Conservation (phyloP, 192 early-diverging fungal genomes). For the Backusella parvicylindrica region DNA sequence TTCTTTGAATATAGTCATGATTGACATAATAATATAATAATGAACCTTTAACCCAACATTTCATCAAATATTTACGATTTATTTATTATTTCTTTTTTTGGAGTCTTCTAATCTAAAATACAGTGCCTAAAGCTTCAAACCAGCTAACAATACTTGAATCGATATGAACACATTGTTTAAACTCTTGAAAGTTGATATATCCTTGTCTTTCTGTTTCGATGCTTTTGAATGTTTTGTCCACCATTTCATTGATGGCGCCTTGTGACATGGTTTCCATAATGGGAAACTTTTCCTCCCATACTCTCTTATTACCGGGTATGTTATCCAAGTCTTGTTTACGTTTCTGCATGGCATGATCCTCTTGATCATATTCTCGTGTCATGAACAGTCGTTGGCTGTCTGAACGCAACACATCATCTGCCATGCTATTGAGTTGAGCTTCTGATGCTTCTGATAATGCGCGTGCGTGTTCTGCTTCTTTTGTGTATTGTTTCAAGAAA, state of each 20-base stretch:
- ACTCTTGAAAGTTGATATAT: conserved; percentile 77
- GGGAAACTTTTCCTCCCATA: conserved; percentile 63
- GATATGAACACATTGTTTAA: conserved; percentile 68
- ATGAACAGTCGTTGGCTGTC: background rate
- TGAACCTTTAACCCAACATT: no score
- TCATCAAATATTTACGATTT: background rate
- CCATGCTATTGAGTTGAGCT: background rate
- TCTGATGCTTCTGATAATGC: background rate
- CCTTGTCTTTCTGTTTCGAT: conserved; percentile 56
- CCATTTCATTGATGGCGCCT: conserved; percentile 93
- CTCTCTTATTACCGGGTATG: conserved; percentile 12
- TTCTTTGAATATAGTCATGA: background rate
- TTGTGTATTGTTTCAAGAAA: conserved; percentile 15
- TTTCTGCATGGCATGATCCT: background rate
- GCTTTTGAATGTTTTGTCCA: conserved; percentile 77
- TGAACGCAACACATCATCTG: background rate
- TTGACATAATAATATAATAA: no score
- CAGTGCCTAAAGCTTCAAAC: conserved; percentile 88
- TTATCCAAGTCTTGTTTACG: background rate
- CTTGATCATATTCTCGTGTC: background rate
- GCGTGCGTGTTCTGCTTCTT: conserved; percentile 6
- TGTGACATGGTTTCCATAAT: conserved; percentile 92
- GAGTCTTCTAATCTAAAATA: conserved; percentile 54
- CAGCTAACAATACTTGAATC: conserved; percentile 84
- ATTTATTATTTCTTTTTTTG: background rate